Percentiles rank a stretch among this genome's conserved stretches.
Conservation (phyloP, 306 rosid genomes). For the Comarum palustre region DNA sequence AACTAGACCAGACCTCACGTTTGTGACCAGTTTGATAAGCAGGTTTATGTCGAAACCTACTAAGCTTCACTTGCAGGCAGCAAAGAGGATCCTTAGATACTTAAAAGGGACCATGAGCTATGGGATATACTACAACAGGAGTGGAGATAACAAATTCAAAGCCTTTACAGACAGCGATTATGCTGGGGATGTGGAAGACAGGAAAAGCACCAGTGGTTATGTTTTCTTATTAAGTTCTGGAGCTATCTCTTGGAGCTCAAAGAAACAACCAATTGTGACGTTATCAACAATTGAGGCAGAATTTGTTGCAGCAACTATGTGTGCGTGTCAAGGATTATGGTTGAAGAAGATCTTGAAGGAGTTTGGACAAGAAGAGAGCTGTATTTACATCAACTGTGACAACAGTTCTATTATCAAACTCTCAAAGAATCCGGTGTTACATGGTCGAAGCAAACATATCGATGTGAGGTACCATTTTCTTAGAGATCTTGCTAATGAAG, state of each 20-base stretch:
- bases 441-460: conserved; percentile 13
- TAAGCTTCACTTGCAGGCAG: background rate
- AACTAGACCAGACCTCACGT: background rate
- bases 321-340: background rate
- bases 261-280: too few species aligned
- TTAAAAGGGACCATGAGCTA: too few species aligned
- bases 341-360: background rate
- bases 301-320: background rate
- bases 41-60: background rate
- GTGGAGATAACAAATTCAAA: too few species aligned
- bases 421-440: background rate
- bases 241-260: too few species aligned
- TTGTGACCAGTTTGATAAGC: background rate
- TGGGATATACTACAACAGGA: too few species aligned
- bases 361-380: background rate
- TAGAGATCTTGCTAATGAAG: background rate
- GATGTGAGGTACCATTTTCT: conserved; percentile 1
- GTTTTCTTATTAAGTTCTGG: too few species aligned
- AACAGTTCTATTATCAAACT: background rate
- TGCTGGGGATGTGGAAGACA: too few species aligned
- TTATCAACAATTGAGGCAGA: background rate
- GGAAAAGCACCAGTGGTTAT: too few species aligned
- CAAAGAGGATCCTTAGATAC: too few species aligned
- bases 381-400: background rate
- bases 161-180: too few species aligned